Base-by-base conservation (phyloP, 2,329 filamentous ascomycete species). In the Fusarium stilboides region DNA sequence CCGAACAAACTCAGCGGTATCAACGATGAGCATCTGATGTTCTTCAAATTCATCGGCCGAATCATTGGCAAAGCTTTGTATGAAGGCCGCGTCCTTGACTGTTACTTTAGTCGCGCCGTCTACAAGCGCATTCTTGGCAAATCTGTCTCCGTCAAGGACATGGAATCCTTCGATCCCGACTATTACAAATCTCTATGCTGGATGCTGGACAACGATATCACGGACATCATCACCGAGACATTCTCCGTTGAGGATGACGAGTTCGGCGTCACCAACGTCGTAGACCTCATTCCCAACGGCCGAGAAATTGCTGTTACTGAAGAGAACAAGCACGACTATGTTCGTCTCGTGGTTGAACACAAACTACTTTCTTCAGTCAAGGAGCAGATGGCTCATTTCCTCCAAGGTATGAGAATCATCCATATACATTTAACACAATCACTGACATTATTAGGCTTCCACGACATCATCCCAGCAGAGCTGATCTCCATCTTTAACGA, bases 121-220 rank as follows among this genome's bases (percentile, higher is more conserved):
- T 99, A 99, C 87, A 98, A 98, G 84, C 92, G 94, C 72, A 98
- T 99, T 69, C 88, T 99, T 28, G 93, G 96, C 77, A 97, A 97
- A 79, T 89, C 93, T 5, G 95, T 98, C 40, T 98, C 94, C 10
- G 92, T 99, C 80, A 99, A 99, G 84, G 96, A 99, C 76, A 98
- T 99, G 94, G 96, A 99, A 80, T 98, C 94, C 22, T 92, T 99
- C 65, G 96, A 99, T 79, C 91, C 97, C 5, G 95, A 99, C 76
- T 99, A 99, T 83, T 98, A 98, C 88, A 99, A 98, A 80, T 98
- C 95, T 15, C 87, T 99, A 22, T 89, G 96, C 64, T 99, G 97
- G 97, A 98, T 99, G 90, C 86, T 98, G 60, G 93, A 97, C 78
- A 98, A 99, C 75, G 95, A 99, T 77, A 99, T 99, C 74, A 97